Evolutionary conservation across 495 filamentous ascomycete genomes (phyloP).

Genomic region (Bacidia rubella): DNA sequence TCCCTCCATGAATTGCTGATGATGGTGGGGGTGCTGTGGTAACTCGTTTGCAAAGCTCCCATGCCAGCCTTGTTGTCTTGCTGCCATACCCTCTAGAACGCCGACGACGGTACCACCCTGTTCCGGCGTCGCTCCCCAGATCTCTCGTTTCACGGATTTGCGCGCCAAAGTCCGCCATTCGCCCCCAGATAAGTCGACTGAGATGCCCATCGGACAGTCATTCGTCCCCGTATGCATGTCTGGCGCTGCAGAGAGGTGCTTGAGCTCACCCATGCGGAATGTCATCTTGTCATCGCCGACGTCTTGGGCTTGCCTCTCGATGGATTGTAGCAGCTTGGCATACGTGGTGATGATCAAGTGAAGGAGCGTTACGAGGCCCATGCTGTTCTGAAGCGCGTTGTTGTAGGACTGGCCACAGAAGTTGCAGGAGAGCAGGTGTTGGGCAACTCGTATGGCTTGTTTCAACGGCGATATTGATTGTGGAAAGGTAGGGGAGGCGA

Average conservation of each 20-base stretch:
- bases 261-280: conserved; percentile 12
- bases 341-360: conserved; percentile 11
- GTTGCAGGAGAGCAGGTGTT: conserved; percentile 4
- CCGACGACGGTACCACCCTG: neutral
- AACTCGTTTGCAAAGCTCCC: neutral
- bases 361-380: conserved; percentile 9
- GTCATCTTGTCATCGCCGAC: conserved; percentile 3
- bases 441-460: conserved; percentile 2
- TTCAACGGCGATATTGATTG: conserved; percentile 4
- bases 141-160: conserved; percentile 13
- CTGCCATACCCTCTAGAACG: neutral
- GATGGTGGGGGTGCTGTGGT: neutral
- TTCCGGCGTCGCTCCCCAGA: neutral
- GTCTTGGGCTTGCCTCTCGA: conserved; percentile 8
- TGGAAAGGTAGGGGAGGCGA: conserved; percentile 11
- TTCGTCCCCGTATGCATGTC: conserved; percentile 10
- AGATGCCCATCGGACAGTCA: conserved; percentile 18
- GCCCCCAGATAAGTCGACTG: conserved; percentile 10
- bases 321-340: conserved; percentile 11
- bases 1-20: neutral
- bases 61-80: neutral
- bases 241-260: neutral
- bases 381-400: conserved; percentile 14
- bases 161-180: conserved; percentile 15
- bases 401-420: conserved; percentile 7